Conservation (phyloP, 345 rosid species). For the Carallia pectinifolia region DNA sequence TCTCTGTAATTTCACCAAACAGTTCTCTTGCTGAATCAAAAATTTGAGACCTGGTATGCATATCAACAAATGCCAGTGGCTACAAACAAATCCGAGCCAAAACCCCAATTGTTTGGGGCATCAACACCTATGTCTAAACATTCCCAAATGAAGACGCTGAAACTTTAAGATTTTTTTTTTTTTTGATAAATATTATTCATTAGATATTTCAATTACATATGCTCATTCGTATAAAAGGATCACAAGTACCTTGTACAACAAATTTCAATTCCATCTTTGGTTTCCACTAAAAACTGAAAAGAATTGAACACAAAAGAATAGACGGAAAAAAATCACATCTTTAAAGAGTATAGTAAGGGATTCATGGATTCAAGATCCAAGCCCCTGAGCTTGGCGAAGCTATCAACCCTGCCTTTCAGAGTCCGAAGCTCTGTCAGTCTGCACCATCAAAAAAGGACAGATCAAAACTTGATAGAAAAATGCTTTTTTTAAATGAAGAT, state of each 20-base stretch:
- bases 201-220: too few species aligned
- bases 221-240: background rate
- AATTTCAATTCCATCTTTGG: too few species aligned
- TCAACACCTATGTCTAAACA: constrained; percentile 54
- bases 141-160: constrained; percentile 22
- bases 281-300: too few species aligned
- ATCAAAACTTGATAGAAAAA: background rate
- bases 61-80: constrained; percentile 59
- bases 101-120: constrained; percentile 47
- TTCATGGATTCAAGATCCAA: constrained; percentile 43
- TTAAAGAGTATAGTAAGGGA: constrained; percentile 29
- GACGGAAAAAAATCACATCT: background rate
- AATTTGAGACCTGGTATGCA: constrained; percentile 54
- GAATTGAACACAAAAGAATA: background rate
- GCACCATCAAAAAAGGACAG: constrained; percentile 1
- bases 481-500: background rate
- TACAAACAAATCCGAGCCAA: constrained; percentile 51
- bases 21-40: constrained; percentile 41
- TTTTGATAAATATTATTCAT: too few species aligned
- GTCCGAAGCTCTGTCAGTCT: constrained; percentile 59
- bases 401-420: constrained; percentile 53
- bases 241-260: too few species aligned
- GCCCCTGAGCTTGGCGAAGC: constrained; percentile 47
- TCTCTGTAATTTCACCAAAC: constrained; percentile 53
- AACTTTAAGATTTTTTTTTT: too few species aligned